Base-by-base conservation (phyloP, 2,329 filamentous ascomycete genomes). In the Pseudopyrenochaeta lycopersici region DNA sequence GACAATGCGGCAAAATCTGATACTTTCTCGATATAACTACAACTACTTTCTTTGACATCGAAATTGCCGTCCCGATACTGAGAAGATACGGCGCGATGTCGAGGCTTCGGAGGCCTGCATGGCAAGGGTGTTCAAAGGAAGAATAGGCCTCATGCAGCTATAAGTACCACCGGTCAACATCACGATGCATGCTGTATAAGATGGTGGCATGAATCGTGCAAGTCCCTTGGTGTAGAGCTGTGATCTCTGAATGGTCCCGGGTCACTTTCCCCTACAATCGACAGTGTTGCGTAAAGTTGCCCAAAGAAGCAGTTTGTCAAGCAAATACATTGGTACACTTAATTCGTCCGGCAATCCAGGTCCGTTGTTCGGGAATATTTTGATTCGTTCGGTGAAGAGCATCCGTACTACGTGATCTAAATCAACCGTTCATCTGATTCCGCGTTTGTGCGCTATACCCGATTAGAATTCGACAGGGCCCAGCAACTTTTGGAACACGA, bases 401-500 rank as follows among this genome's bases (percentile, higher is more conserved):
- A 7, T 42, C 11, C 27, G 29, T 38, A 38, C 36, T 46, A 46
- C 35, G 3, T 14, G 29, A 9, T 35, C 11, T 18, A 10, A 15
- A 7, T 27, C 9, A 20, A 41, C 14, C 39, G 30, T 46, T 46
- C 61, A 63, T 48, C 53, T 63, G 60, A 63, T 54, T 46, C 52
- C 58, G 60, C 62, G 60, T 61, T 42, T 47, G 42, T 39, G 47
- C 54, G 51, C 53, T 17, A 20, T 23, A 33, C 36, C 40, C 21
- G 7, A 36, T 45, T 33, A 29, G 36, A 30, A 23, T n/a, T 18
- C 21, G 7, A 30, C 49, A 59, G 59, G 56, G 59, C 55, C 56
- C 44, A 55, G 40, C 42, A 31, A 14, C 14, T 36, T 17, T 14
- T 39, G 12, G 35, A n/a, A 17, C 41, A 30, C 48, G 46, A 51